A percentile compares a stretch with the other conserved stretches of the same genome.
phyloP scores from a whole-genome alignment of 169 alveolate species.

The Ichthyophthirius multifiliis region DNA sequence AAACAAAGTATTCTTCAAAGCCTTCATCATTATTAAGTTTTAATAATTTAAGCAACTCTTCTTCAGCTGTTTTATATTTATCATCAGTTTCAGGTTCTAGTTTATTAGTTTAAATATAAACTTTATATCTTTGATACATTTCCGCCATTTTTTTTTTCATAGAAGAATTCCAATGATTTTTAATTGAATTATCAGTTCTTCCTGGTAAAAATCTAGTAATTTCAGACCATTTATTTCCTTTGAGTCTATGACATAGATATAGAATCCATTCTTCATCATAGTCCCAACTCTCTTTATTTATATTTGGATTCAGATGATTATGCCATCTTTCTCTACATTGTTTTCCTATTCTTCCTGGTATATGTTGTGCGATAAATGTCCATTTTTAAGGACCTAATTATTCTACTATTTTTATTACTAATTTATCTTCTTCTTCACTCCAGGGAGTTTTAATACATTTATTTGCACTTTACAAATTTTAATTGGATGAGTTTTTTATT shows the following conservation, averaged over 20 bases:
- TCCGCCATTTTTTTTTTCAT: slow-evolving; percentile 51
- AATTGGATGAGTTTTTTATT: too few species aligned
- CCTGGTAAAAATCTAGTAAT: slow-evolving; percentile 82
- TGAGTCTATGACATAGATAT: slow-evolving; percentile 60
- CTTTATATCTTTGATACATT: background rate
- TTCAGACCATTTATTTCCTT: slow-evolving; percentile 89
- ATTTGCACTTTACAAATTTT: too few species aligned
- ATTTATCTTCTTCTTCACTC: slow-evolving; percentile 84
- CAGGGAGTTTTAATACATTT: slow-evolving; percentile 72
- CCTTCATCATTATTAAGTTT: background rate
- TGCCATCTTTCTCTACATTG: slow-evolving; percentile 88
- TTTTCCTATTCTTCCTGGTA: slow-evolving; percentile 83
- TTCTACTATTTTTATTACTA: slow-evolving; percentile 73
- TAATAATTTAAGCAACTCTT: background rate
- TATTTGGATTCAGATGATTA: slow-evolving; percentile 79
- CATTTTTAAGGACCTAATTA: slow-evolving; percentile 87
- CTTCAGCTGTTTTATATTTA: background rate
- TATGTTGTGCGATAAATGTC: slow-evolving; percentile 73
- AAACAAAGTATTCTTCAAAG: background rate
- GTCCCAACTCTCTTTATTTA: slow-evolving; percentile 80
- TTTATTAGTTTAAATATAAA: background rate
- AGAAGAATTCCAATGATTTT: slow-evolving; percentile 84
- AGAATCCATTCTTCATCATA: slow-evolving; percentile 86
- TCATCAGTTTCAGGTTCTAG: background rate
- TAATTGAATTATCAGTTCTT: slow-evolving; percentile 87